Evolutionary conservation across 768 basidiomycete species (phyloP).

Genomic region (Pleurotus eryngii): DNA sequence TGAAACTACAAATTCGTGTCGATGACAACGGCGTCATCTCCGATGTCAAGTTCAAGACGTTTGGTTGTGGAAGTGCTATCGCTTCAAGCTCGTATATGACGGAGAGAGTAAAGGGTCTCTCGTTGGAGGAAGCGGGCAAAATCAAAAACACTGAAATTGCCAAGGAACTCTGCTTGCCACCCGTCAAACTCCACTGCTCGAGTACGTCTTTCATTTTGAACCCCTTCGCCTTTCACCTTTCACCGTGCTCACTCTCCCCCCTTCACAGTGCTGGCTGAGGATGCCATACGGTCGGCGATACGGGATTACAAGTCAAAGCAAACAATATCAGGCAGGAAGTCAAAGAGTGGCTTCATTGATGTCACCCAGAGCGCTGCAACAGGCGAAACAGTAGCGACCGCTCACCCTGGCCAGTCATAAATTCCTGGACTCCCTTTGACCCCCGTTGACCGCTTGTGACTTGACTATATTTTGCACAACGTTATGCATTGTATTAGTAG

Average conservation of each 20-base stretch:
- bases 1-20: conserved; percentile 99
- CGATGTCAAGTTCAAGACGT: conserved; percentile 99
- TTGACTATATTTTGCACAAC: conserved; percentile 16
- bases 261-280: conserved; percentile 88
- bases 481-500: conserved; percentile 6
- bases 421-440: conserved; percentile 6
- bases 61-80: conserved; percentile 97
- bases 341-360: conserved; percentile 63
- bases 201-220: conserved; percentile 52
- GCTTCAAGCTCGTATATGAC: conserved; percentile 99
- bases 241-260: conserved; percentile 12
- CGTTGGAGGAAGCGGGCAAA: conserved; percentile 89
- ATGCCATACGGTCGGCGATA: conserved; percentile 98
- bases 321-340: conserved; percentile 40
- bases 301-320: conserved; percentile 93
- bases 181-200: conserved; percentile 94
- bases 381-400: conserved; percentile 52
- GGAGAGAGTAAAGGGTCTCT: conserved; percentile 93
- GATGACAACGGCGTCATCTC: conserved; percentile 93
- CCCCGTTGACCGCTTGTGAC: conserved; percentile 21
- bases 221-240: conserved; percentile 11
- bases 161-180: conserved; percentile 91
- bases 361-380: conserved; percentile 56
- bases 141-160: conserved; percentile 99
- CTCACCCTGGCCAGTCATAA: conserved; percentile 39